These are phyloP conservation scores for Pisolithus thermaeus DNA, from an alignment of 1,284 basidiomycete species.

Conservation along the genomic window DNA sequence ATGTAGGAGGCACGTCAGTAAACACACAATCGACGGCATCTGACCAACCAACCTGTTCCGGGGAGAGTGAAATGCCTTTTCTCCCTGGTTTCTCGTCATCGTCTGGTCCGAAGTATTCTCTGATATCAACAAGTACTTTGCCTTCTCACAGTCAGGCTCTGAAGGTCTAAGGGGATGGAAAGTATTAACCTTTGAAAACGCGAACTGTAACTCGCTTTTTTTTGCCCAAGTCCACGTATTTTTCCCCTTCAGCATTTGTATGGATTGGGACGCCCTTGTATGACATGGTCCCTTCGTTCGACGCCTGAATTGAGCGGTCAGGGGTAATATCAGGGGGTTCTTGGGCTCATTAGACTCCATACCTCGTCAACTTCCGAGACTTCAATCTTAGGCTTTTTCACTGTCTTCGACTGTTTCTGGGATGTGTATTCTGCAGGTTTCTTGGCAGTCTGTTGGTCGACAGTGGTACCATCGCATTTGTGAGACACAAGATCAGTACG, in stretches of 20 bases:
- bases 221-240: slow-evolving; percentile 63
- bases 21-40: not conserved
- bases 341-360: not conserved
- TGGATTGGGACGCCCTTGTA: slow-evolving; percentile 8
- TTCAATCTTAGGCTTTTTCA: slow-evolving; percentile 27
- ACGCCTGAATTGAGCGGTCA: slow-evolving; percentile 13
- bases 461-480: not conserved
- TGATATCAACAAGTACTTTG: slow-evolving; percentile 62
- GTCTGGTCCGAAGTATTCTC: slow-evolving; percentile 61
- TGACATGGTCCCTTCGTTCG: slow-evolving; percentile 3
- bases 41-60: slow-evolving; percentile 55
- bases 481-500: not conserved
- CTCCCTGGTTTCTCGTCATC: slow-evolving; percentile 73
- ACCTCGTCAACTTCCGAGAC: slow-evolving; percentile 1
- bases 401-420: slow-evolving; percentile 15
- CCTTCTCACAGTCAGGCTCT: slow-evolving; percentile 28
- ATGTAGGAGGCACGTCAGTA: slow-evolving; percentile 5
- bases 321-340: slow-evolving; percentile 11
- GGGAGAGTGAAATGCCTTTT: slow-evolving; percentile 71
- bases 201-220: slow-evolving; percentile 67
- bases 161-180: slow-evolving; percentile 2
- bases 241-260: slow-evolving; percentile 47
- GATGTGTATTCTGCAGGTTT: slow-evolving; percentile 1
- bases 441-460: not conserved
- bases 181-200: slow-evolving; percentile 55